A percentile compares a stretch with the other conserved stretches of the same genome.
Evolutionary conservation across 2,329 filamentous ascomycete genomes (phyloP).

Genomic region (Bipolaris victoriae): DNA sequence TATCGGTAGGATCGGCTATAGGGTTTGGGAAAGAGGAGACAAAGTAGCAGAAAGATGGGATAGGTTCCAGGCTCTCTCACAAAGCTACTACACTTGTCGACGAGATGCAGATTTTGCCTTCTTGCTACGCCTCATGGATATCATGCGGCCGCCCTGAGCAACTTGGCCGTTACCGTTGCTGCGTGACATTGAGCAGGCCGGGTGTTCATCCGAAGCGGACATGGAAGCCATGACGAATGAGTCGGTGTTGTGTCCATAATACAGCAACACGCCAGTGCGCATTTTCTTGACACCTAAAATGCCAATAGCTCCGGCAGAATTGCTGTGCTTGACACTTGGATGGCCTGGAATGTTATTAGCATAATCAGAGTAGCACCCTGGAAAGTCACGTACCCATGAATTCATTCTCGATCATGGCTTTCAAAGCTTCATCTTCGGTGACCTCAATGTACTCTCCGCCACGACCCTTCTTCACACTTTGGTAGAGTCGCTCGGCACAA

Average conservation of each 20-base stretch:
- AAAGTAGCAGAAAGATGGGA: not conserved
- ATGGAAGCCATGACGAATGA: conserved; percentile 86
- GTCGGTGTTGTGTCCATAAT: conserved; percentile 97
- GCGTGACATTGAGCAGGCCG: conserved; percentile 88
- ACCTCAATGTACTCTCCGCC: conserved; percentile 69
- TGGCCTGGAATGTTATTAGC: conserved; percentile 58
- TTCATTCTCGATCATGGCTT: conserved; percentile 80
- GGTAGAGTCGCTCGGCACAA: conserved; percentile 84
- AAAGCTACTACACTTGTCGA: conserved; percentile 2
- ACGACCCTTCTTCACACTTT: conserved; percentile 65
- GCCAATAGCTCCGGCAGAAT: conserved; percentile 86
- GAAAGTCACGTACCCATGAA: conserved; percentile 72
- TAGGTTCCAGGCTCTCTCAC: not conserved
- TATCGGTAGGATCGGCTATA: not conserved
- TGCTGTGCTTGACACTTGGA: conserved; percentile 79
- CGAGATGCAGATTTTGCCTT: conserved; percentile 29
- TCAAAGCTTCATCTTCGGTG: conserved; percentile 78
- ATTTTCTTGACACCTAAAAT: conserved; percentile 89
- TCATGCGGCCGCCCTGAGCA: conserved; percentile 63
- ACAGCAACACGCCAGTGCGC: conserved; percentile 75
- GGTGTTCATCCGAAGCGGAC: conserved; percentile 75
- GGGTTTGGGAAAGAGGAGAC: not conserved
- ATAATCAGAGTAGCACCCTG: not conserved
- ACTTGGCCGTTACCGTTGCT: conserved; percentile 60
- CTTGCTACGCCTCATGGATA: conserved; percentile 41